Evolutionary conservation across 495 filamentous ascomycete genomes (phyloP), one percentile per base, ranked within the genome.

Genomic region (Hyaloscypha finlandica): DNA sequence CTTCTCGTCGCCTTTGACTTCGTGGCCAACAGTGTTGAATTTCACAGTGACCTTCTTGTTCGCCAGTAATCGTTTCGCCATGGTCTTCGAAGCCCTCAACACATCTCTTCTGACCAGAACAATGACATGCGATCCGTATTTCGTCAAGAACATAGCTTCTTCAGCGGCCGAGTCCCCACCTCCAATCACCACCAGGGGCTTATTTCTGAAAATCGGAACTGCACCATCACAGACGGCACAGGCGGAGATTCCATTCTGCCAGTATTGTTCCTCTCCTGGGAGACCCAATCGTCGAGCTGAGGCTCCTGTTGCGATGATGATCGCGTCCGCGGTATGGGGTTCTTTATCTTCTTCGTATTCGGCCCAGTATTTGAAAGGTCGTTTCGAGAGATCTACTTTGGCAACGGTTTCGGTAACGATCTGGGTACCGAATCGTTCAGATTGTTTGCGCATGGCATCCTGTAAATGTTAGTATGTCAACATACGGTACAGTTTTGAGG

Each of bases 151-250:
- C 75, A 97, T 90, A 59, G 93, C 92, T 84, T 99, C 96, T 79
- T 99, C 95, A 31, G 96, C 95, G 31, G 95, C 95, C 9, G 93
- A 97, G 78, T 99, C 95, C 71, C 95, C 95, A 66, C 95, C 95
- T 61, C 95, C 95, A 69, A 99, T 98, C 8, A 99, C 95, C 30
- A 96, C 89, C 33, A 99, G 84, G 20, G 90, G 94, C 84, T 96
- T 96, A 76, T 97, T 91, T 66, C 93, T 85, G 87, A 97, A 99
- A 74, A 99, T 98, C 25, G 95, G 95, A 35, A 98, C 92, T 58
- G 94, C 94, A 65, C 95, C 95, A 74, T 99, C 95, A 81, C 95
- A 99, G 56, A 99, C 95, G 51, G 95, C 95, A 75, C 95, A 99
- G 59, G 95, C 95, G 64, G 89, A 93, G 75, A 99, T 94, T 68